phyloP scores from a whole-genome alignment of 495 filamentous ascomycete species.

The Corynascus novoguineensis region DNA sequence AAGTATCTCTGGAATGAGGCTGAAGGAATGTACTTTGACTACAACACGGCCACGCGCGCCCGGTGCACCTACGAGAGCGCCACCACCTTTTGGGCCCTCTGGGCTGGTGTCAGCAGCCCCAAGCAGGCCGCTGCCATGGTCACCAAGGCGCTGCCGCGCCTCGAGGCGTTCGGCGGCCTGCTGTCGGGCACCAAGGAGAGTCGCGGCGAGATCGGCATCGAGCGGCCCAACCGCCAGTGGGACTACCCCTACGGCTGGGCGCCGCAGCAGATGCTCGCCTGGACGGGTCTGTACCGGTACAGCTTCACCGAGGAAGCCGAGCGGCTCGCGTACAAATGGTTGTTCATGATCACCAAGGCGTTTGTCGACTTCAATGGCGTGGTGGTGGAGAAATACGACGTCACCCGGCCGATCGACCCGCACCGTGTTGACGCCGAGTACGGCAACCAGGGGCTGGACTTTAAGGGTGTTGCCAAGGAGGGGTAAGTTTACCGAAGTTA shows the following conservation, averaged over 20 bases:
- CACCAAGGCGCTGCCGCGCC: conserved; percentile 66
- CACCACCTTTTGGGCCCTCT: conserved; percentile 95
- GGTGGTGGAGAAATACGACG: conserved; percentile 98
- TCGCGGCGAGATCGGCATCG: conserved; percentile 70
- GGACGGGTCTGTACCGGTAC: conserved; percentile 85
- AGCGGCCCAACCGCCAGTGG: conserved; percentile 91
- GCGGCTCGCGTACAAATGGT: conserved; percentile 86
- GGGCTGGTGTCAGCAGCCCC: conserved; percentile 79
- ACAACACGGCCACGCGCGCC: conserved; percentile 73
- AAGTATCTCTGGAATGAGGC: conserved; percentile 87
- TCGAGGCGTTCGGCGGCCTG: conserved; percentile 85
- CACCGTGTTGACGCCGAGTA: conserved; percentile 95
- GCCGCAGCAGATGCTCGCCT: conserved; percentile 96
- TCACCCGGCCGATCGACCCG: conserved; percentile 79
- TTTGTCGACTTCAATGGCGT: conserved; percentile 98
- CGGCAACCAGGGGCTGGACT: conserved; percentile 89
- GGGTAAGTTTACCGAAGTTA: conserved; percentile 62
- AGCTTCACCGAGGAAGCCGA: conserved; percentile 86
- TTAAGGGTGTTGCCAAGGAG: conserved; percentile 90
- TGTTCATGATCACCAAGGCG: conserved; percentile 94
- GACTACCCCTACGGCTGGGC: conserved; percentile 98
- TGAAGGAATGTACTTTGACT: conserved; percentile 94
- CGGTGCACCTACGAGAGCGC: conserved; percentile 76
- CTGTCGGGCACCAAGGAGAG: conserved; percentile 82
- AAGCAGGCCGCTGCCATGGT: conserved; percentile 75